Conservation (phyloP, 192 early-diverging fungal species). For the Dissophora globulifera region DNA sequence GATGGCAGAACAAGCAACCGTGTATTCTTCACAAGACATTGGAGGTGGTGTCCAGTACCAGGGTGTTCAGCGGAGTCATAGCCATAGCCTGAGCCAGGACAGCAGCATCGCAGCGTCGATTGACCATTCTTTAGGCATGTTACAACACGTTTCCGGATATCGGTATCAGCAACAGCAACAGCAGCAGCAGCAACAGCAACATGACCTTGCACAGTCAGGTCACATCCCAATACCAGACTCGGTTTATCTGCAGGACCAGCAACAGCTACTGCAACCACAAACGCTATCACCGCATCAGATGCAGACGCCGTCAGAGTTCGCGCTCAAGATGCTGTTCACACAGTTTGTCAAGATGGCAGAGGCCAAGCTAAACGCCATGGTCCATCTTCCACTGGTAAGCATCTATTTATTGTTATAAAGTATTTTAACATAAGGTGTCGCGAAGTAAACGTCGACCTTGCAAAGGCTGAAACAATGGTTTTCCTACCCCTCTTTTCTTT, state of each 20-base stretch:
- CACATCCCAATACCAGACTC: conserved; percentile 22
- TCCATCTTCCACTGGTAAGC: conserved; percentile 45
- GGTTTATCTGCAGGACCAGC: too few species aligned
- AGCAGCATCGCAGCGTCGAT: conserved; percentile 32
- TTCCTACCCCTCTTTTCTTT: background rate
- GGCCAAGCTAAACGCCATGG: conserved; percentile 60
- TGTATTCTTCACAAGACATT: conserved; percentile 1
- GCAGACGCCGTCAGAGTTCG: conserved; percentile 66
- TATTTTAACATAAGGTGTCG: too few species aligned
- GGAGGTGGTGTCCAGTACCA: too few species aligned
- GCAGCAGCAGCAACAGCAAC: conserved; percentile 29
- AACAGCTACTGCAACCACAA: conserved; percentile 12
- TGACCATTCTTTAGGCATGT: conserved; percentile 9
- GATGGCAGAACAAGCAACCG: conserved; percentile 1
- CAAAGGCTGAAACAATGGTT: too few species aligned
- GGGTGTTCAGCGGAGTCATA: too few species aligned
- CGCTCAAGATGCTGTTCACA: conserved; percentile 63
- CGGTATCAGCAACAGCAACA: conserved; percentile 31
- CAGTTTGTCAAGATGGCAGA: conserved; percentile 71
- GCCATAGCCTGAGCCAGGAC: conserved; percentile 47
- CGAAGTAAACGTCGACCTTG: too few species aligned
- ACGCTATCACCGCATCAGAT: conserved; percentile 35
- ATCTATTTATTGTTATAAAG: too few species aligned
- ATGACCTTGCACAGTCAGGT: conserved; percentile 31
- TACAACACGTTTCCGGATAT: conserved; percentile 20